phyloP scores from a whole-genome alignment of 2,329 filamentous ascomycete species.

The Lojkania enalia region DNA sequence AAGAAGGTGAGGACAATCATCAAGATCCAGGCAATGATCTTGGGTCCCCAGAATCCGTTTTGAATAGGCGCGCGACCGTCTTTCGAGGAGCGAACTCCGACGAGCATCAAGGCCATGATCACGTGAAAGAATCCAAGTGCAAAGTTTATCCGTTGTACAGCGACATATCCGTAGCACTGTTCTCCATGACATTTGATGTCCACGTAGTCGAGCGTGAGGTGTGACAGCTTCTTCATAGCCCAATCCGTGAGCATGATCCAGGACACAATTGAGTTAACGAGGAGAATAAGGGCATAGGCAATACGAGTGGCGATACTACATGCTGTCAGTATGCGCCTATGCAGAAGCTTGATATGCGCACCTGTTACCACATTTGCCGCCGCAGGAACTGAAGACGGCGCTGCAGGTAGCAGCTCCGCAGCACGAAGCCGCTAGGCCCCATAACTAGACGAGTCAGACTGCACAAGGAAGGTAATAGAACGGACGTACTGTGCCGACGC shows the following conservation, averaged over 20 bases:
- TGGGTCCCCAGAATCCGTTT: slow-evolving; percentile 99
- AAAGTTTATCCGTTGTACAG: slow-evolving; percentile 97
- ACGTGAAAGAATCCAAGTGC: slow-evolving; percentile 93
- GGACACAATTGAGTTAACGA: slow-evolving; percentile 93
- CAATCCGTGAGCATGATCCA: slow-evolving; percentile 99
- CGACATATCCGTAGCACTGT: slow-evolving; percentile 92
- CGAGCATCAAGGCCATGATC: slow-evolving; percentile 77
- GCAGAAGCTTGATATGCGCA: slow-evolving; percentile 42
- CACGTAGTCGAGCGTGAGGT: slow-evolving; percentile 92
- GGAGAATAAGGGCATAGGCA: slow-evolving; percentile 90
- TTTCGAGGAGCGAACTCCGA: slow-evolving; percentile 85
- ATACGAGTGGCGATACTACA: slow-evolving; percentile 91
- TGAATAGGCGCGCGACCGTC: slow-evolving; percentile 86
- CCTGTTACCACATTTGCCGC: slow-evolving; percentile 97
- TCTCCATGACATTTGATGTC: slow-evolving; percentile 88
- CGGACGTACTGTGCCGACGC: slow-evolving; percentile 75
- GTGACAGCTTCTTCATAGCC: slow-evolving; percentile 94
- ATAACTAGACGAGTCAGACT: slow-evolving; percentile 57
- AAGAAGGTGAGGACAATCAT: slow-evolving; percentile 92
- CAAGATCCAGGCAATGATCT: slow-evolving; percentile 84
- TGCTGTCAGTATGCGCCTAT: slow-evolving; percentile 12
- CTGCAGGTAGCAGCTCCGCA: slow-evolving; percentile 97
- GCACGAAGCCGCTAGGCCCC: slow-evolving; percentile 83
- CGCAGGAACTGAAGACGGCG: slow-evolving; percentile 91
- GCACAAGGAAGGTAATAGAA: slow-evolving; percentile 8